Percentiles rank a stretch among this genome's conserved stretches.
phyloP scores from a whole-genome alignment of 352 stramenopile species.

The Globisporangium echinulatum region DNA sequence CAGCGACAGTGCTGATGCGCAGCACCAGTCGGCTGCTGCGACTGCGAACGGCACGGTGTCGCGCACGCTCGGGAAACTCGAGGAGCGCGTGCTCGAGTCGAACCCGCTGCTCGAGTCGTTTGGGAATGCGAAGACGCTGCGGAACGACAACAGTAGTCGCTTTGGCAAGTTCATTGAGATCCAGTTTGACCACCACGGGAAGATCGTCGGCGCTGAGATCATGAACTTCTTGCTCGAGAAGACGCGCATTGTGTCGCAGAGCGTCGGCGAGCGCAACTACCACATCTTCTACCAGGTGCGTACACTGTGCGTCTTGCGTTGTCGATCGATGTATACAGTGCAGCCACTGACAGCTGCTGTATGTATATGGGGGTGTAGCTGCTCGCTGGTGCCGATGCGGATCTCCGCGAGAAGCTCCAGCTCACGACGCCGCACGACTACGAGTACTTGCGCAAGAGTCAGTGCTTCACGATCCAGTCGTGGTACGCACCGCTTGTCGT shows the following conservation, averaged over 20 bases:
- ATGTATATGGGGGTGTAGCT: constrained; percentile 20
- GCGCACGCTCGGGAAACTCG: constrained; percentile 81
- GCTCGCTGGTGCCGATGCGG: constrained; percentile 70
- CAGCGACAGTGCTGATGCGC: constrained; percentile 7
- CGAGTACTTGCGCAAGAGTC: constrained; percentile 84
- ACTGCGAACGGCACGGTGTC: constrained; percentile 75
- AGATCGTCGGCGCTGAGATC: constrained; percentile 88
- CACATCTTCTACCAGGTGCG: constrained; percentile 96
- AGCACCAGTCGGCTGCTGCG: constrained; percentile 41
- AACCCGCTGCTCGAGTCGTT: constrained; percentile 89
- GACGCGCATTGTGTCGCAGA: constrained; percentile 87
- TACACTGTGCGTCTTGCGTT: constrained; percentile 5
- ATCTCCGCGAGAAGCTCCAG: constrained; percentile 54
- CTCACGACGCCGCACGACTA: constrained; percentile 76
- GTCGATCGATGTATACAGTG: too few species aligned
- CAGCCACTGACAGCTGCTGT: too few species aligned
- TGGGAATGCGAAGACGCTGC: constrained; percentile 91
- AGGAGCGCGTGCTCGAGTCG: constrained; percentile 83
- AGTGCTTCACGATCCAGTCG: constrained; percentile 77
- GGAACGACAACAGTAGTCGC: constrained; percentile 96
- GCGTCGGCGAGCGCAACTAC: constrained; percentile 93
- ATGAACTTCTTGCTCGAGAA: constrained; percentile 91
- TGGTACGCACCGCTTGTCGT: constrained; percentile 25
- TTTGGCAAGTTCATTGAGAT: constrained; percentile 99
- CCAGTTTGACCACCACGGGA: constrained; percentile 90